Evolutionary conservation across 257 asterid genomes (phyloP), one percentile per base, ranked within the genome.

Genomic region (Euphrasia confusa): DNA sequence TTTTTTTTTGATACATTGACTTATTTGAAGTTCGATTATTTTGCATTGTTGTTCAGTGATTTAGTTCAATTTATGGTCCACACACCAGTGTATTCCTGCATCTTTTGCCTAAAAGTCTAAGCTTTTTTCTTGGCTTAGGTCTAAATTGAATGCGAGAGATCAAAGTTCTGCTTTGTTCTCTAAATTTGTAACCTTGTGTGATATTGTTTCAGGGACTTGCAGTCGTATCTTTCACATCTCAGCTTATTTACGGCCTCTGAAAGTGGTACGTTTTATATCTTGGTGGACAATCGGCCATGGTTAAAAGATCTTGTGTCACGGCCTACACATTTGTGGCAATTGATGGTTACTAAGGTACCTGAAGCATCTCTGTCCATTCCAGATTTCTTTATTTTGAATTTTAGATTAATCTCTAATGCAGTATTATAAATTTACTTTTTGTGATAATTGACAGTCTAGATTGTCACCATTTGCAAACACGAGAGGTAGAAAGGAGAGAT

Each of bases 271-370:
- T 40, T 85, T 65, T 93, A 79, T 68, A 79, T 93, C 77, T 78
- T 93, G 83, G 95, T 93, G 72, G 97, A 93, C 74, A 93, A 93
- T 61, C 79, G 85, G 67, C 99, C 99, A 47, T 93, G 97, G 99
- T 70, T 93, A 74, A 69, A 84, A 68, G 97, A 89, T 74, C 91
- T 82, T 18, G 89, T 71, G 47, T 83, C 95, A 39, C 77, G 86
- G 58, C 81, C 96, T 32, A 83, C 97, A 7, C 97, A 93, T 68
- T 78, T 87, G 66, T 89, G 97, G 99, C 97, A 89, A 74, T 72
- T 93, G 74, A 85, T 93, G 97, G 99, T 93, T 65, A 93, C 95
- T 50, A 89, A 93, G 97, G 99, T 93, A 2, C 73, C 70, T 78
- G 39, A 73, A 55, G 50, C 32, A 27, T 58, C 54, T 63, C 53